phyloP scores from a whole-genome alignment of 805 yeast genomes.

The Torulaspora maleeae region DNA sequence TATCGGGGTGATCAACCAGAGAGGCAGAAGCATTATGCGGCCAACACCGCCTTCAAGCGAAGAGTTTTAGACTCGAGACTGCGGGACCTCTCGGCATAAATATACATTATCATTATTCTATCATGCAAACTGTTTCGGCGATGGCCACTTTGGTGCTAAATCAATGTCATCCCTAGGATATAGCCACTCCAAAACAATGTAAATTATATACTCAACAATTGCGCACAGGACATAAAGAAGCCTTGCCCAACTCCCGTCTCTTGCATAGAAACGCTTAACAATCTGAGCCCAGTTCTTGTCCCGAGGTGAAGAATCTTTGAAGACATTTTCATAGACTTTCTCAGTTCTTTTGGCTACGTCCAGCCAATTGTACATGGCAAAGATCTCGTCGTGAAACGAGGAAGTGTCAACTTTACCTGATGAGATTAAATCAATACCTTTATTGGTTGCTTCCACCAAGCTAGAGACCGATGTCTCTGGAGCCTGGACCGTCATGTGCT shows the following conservation, averaged over 20 bases:
- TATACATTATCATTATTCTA: neutral
- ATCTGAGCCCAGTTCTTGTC: constrained; percentile 55
- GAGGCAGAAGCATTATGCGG: neutral
- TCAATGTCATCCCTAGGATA: constrained; percentile 73
- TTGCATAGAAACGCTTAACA: constrained; percentile 55
- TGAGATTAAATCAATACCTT: constrained; percentile 62
- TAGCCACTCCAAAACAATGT: constrained; percentile 57
- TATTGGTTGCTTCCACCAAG: constrained; percentile 61
- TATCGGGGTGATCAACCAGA: neutral
- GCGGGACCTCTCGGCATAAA: neutral
- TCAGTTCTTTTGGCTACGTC: constrained; percentile 86
- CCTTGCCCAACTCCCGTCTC: constrained; percentile 72
- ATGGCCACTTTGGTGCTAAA: constrained; percentile 74
- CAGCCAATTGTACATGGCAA: constrained; percentile 84
- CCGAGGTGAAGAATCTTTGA: constrained; percentile 34
- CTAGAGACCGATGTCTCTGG: constrained; percentile 77
- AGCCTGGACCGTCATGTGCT: constrained; percentile 88
- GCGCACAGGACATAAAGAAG: constrained; percentile 73
- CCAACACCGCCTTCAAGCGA: constrained; percentile 5
- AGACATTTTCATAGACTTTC: constrained; percentile 58
- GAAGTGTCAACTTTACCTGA: constrained; percentile 62
- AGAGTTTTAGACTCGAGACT: neutral
- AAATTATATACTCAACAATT: constrained; percentile 70
- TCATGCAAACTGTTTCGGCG: constrained; percentile 1
- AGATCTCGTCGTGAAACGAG: constrained; percentile 70